Evolutionary conservation across 2,329 filamentous ascomycete genomes (phyloP).

Genomic region (Aspergillus brasiliensis): DNA sequence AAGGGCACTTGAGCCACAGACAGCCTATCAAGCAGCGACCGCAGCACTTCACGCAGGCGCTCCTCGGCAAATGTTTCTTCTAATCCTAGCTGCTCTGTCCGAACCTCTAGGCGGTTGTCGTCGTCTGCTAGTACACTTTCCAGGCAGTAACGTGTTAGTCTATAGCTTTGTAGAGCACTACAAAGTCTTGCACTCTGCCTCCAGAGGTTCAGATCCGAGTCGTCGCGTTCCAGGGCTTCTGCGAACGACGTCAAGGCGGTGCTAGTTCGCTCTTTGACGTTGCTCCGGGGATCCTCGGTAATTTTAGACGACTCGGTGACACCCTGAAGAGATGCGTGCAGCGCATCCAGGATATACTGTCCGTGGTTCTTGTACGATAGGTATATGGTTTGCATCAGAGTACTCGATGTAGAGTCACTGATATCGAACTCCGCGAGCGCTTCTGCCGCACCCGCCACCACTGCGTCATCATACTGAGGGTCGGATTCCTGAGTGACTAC

Average conservation of each 20-base stretch:
- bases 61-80: conserved; percentile 58
- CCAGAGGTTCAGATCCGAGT: conserved; percentile 66
- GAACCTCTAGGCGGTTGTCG: conserved; percentile 57
- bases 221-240: conserved; percentile 65
- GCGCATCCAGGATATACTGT: conserved; percentile 81
- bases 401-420: conserved; percentile 75
- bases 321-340: conserved; percentile 54
- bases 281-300: conserved; percentile 16
- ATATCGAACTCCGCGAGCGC: conserved; percentile 57
- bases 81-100: conserved; percentile 59
- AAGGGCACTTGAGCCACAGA: conserved; percentile 56
- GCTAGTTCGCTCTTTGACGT: conserved; percentile 40
- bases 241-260: conserved; percentile 58
- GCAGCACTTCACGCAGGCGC: conserved; percentile 53
- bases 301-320: conserved; percentile 18
- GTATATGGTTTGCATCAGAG: conserved; percentile 84
- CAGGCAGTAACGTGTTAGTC: conserved; percentile 63
- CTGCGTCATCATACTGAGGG: conserved; percentile 41
- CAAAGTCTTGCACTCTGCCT: conserved; percentile 61
- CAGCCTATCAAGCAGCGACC: conserved; percentile 56
- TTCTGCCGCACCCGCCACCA: conserved; percentile 25
- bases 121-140: conserved; percentile 66
- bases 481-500: conserved; percentile 55
- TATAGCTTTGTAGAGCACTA: conserved; percentile 58
- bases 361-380: conserved; percentile 95